Conservation (phyloP, 1,139 yeast species). For the Sugiyamaella castrensis region DNA sequence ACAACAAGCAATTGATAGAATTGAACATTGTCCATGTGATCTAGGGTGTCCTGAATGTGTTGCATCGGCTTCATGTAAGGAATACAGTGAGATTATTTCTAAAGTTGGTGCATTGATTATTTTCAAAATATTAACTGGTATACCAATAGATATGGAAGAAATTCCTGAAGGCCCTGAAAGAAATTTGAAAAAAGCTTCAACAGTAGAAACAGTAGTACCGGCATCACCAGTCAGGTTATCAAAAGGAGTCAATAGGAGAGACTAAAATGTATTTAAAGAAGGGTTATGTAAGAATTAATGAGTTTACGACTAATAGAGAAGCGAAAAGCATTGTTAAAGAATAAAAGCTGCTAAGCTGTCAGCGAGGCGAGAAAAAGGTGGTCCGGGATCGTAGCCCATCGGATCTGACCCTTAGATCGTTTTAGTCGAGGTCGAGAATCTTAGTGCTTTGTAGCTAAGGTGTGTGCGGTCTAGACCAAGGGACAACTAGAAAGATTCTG, state of each 20-base stretch:
- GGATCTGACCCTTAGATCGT: too few species aligned
- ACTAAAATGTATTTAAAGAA: neutral
- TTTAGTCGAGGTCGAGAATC: too few species aligned
- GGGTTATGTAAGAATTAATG: neutral
- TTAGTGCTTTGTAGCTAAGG: too few species aligned
- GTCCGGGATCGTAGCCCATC: too few species aligned
- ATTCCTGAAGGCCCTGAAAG: conserved; percentile 81
- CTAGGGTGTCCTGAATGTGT: conserved; percentile 92
- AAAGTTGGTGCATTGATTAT: conserved; percentile 83
- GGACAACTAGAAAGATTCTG: too few species aligned
- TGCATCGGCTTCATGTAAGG: conserved; percentile 75
- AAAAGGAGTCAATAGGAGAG: neutral
- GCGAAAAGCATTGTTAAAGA: too few species aligned
- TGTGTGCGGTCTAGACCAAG: too few species aligned
- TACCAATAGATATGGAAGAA: conserved; percentile 47
- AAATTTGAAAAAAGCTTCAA: conserved; percentile 59
- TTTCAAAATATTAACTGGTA: conserved; percentile 46
- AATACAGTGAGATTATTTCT: conserved; percentile 75
- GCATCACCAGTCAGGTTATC: conserved; percentile 25
- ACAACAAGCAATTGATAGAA: conserved; percentile 53
- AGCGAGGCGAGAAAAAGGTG: too few species aligned
- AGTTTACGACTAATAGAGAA: neutral
- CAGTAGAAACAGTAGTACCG: conserved; percentile 65
- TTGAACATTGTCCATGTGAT: conserved; percentile 68
- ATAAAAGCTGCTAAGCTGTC: too few species aligned